Conservation (phyloP, 441 rosid species). For the Gossypium gossypioides region DNA sequence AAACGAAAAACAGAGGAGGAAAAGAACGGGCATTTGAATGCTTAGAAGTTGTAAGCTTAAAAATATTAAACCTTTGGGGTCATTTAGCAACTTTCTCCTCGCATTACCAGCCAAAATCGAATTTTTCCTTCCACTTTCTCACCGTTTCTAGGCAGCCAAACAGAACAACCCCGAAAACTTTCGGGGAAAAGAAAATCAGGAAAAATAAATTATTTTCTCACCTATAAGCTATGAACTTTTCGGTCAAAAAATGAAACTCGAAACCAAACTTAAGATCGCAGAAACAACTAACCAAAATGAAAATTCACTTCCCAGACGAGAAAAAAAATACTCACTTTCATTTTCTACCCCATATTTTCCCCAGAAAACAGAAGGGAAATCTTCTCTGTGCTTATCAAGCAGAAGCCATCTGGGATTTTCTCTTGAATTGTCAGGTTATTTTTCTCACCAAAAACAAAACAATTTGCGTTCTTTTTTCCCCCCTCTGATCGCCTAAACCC, state of each 20-base stretch:
- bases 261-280: slow-evolving; percentile 17
- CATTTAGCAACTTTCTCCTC: not conserved
- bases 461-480: not conserved
- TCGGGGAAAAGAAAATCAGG: not conserved
- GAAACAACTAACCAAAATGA: slow-evolving; percentile 11
- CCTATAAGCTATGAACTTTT: slow-evolving; percentile 25
- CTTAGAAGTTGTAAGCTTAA: not conserved
- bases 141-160: slow-evolving; percentile 16
- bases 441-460: not conserved
- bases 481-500: slow-evolving; percentile 55
- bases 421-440: not conserved
- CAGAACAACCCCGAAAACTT: slow-evolving; percentile 9
- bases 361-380: slow-evolving; percentile 17
- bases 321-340: slow-evolving; percentile 8
- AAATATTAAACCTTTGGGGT: not conserved
- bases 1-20: not conserved
- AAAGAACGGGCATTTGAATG: not conserved
- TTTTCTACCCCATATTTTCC: slow-evolving; percentile 35
- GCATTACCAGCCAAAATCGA: slow-evolving; percentile 11
- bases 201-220: slow-evolving; percentile 15
- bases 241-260: slow-evolving; percentile 8
- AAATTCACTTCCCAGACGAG: not conserved
- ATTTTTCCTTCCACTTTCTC: not conserved
- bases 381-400: slow-evolving; percentile 11
- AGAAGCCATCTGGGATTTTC: slow-evolving; percentile 13